Evolutionary conservation across 306 rosid genomes (phyloP).

Genomic region (Adenanthera pavonina): DNA sequence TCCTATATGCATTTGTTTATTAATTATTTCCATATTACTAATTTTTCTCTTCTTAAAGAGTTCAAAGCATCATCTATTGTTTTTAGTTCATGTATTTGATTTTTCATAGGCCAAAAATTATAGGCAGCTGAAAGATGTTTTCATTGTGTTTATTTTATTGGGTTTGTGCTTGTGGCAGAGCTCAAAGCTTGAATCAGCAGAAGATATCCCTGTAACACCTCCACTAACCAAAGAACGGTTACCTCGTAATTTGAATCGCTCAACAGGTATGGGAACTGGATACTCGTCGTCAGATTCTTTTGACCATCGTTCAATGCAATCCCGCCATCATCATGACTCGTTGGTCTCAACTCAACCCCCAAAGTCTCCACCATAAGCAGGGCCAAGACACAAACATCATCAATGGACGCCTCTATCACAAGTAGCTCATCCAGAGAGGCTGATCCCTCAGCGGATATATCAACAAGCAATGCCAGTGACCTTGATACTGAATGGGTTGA

Average conservation of each 20-base stretch:
- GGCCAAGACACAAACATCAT: slow-evolving; percentile 46
- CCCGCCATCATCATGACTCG: slow-evolving; percentile 38
- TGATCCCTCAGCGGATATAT: slow-evolving; percentile 43
- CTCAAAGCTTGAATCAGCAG: slow-evolving; percentile 46
- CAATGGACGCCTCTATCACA: slow-evolving; percentile 48
- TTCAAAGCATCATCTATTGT: neutral
- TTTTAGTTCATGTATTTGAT: neutral
- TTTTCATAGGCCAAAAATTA: neutral
- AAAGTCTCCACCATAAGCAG: slow-evolving; percentile 43
- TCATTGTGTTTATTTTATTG: neutral
- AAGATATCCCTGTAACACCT: slow-evolving; percentile 45
- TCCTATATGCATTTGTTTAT: neutral
- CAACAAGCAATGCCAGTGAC: slow-evolving; percentile 48
- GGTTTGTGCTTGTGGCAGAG: slow-evolving; percentile 3
- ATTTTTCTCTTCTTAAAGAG: neutral
- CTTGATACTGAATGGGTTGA: slow-evolving; percentile 48
- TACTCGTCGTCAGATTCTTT: slow-evolving; percentile 47
- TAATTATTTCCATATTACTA: neutral
- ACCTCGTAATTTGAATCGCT: slow-evolving; percentile 39
- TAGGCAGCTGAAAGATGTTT: neutral
- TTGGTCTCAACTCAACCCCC: slow-evolving; percentile 47
- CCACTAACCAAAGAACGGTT: slow-evolving; percentile 40
- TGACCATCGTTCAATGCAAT: slow-evolving; percentile 46
- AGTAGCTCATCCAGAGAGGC: slow-evolving; percentile 49
- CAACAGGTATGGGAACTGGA: slow-evolving; percentile 43